Evolutionary conservation across 176 grass and related monocot genomes (phyloP).

Genomic region (Oryza glumipatula): DNA sequence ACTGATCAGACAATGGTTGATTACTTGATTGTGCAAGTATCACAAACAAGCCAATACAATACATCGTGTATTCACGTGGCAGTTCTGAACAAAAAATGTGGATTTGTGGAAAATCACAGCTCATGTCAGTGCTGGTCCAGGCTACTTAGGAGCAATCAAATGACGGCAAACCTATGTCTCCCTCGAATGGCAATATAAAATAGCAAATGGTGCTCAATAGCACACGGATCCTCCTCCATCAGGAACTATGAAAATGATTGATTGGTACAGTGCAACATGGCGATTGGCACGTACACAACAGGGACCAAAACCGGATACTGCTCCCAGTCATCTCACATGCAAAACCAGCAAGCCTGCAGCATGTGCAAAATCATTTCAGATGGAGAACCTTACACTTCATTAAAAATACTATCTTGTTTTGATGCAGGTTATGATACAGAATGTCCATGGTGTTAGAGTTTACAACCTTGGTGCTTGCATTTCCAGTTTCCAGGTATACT

Average conservation of each 20-base stretch:
- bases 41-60: not conserved
- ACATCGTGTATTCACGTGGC: not conserved
- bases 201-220: not conserved
- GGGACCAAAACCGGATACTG: conserved; percentile 1
- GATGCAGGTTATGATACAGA: not conserved
- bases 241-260: conserved; percentile 11
- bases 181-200: not conserved
- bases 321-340: conserved; percentile 34
- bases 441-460: not conserved
- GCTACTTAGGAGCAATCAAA: conserved; percentile 1
- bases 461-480: not conserved
- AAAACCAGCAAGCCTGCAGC: conserved; percentile 56
- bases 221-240: conserved; percentile 17
- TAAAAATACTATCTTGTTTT: not conserved
- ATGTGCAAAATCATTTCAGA: conserved; percentile 23
- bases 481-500: conserved; percentile 2
- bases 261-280: not conserved
- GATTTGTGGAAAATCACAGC: not conserved
- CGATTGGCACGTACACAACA: not conserved
- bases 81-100: not conserved
- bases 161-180: not conserved
- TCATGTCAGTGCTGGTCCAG: not conserved
- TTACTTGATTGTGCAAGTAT: not conserved
- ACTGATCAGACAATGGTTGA: not conserved
- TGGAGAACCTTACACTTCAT: not conserved